Evolutionary conservation across 352 stramenopile species (phyloP).

Genomic region (Globisporangium cederbergense): DNA sequence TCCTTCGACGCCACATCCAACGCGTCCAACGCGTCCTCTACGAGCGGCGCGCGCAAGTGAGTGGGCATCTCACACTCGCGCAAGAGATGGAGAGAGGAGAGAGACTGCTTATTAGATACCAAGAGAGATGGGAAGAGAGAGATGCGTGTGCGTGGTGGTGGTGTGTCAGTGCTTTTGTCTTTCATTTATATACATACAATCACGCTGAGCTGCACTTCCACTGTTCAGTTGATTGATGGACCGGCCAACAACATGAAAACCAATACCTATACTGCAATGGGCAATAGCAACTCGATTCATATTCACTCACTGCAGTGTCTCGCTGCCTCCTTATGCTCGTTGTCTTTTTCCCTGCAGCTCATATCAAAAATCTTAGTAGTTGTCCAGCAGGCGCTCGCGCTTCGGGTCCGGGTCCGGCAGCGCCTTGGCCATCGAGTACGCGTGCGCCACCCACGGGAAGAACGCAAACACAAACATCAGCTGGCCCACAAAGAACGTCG

Average conservation of each 20-base stretch:
- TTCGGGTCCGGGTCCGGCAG: conserved; percentile 67
- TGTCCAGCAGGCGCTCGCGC: conserved; percentile 55
- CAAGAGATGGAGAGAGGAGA: background rate
- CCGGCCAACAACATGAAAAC: background rate
- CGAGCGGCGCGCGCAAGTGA: conserved; percentile 14
- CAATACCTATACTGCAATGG: conserved; percentile 5
- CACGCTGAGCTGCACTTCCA: background rate
- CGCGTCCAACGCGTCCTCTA: conserved; percentile 20
- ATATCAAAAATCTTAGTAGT: conserved; percentile 30
- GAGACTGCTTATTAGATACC: conserved; percentile 13
- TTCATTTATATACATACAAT: conserved; percentile 14
- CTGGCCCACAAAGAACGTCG: conserved; percentile 71
- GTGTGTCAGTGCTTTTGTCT: conserved; percentile 15
- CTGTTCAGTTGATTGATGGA: background rate
- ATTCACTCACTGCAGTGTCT: background rate
- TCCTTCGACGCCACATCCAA: conserved; percentile 43
- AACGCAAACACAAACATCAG: conserved; percentile 69
- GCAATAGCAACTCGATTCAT: background rate
- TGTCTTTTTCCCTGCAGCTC: background rate
- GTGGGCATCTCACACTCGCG: background rate
- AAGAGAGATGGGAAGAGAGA: conserved; percentile 2
- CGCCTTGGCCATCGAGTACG: conserved; percentile 66
- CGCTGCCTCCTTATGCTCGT: background rate
- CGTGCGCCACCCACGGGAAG: conserved; percentile 72
- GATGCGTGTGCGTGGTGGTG: conserved; percentile 5